Conservation (phyloP, 495 filamentous ascomycete species). For the Talaromyces thailandensis region DNA sequence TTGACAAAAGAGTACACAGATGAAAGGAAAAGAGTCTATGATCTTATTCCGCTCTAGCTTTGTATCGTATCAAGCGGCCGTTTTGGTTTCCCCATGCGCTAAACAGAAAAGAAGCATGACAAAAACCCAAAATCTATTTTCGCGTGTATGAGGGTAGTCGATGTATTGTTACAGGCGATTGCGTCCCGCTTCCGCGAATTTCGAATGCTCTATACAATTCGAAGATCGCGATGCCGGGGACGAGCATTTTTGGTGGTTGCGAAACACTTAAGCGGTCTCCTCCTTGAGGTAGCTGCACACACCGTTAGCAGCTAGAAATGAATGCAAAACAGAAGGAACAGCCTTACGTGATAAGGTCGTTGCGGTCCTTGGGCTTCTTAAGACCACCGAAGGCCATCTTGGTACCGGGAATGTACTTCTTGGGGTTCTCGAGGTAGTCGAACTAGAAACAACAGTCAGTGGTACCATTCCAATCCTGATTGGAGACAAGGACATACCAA, state of each 20-base stretch:
- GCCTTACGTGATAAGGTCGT: slow-evolving; percentile 94
- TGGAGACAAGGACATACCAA: slow-evolving; percentile 50
- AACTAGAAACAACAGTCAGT: slow-evolving; percentile 40
- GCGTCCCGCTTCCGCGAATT: neutral
- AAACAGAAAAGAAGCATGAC: neutral
- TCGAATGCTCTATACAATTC: slow-evolving; percentile 1
- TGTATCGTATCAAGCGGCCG: slow-evolving; percentile 1
- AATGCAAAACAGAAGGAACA: neutral
- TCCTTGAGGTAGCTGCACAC: slow-evolving; percentile 55
- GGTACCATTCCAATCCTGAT: neutral
- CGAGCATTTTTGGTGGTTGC: neutral
- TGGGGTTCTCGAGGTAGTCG: slow-evolving; percentile 84
- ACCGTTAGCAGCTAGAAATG: neutral
- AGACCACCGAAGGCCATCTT: slow-evolving; percentile 99
- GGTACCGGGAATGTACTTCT: slow-evolving; percentile 97
- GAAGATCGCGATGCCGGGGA: slow-evolving; percentile 4
- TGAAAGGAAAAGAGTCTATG: slow-evolving; percentile 1
- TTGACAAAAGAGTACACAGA: neutral
- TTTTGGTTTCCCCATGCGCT: neutral
- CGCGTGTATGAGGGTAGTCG: slow-evolving; percentile 2
- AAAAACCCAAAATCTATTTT: slow-evolving; percentile 3
- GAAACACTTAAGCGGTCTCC: slow-evolving; percentile 41
- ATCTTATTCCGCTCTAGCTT: slow-evolving; percentile 2
- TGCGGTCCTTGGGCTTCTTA: slow-evolving; percentile 99
- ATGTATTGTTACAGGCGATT: slow-evolving; percentile 6